These are phyloP conservation scores for Neocucurbitaria cava DNA, from an alignment of 2,329 filamentous ascomycete genomes.

Conservation along the genomic window DNA sequence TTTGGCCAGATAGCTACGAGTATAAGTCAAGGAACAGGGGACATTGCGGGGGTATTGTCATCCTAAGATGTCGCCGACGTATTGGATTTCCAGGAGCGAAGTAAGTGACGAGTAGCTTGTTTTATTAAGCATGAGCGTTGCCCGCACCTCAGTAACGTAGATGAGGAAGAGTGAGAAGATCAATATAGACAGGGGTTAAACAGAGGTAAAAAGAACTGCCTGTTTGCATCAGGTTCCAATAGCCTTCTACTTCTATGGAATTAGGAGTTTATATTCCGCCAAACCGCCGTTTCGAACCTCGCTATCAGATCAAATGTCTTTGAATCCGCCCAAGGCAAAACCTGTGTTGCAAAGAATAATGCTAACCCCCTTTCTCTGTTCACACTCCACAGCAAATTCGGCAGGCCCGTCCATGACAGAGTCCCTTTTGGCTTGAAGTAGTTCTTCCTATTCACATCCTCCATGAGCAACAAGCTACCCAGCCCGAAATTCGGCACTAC, in stretches of 20 bases:
- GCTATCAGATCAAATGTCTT: slow-evolving; percentile 17
- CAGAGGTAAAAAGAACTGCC: no score
- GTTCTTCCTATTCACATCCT: slow-evolving; percentile 22
- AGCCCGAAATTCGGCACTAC: slow-evolving; percentile 22
- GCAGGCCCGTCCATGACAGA: slow-evolving; percentile 31
- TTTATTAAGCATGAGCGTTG: no score
- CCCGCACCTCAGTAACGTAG: no score
- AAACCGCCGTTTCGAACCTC: slow-evolving; percentile 33
- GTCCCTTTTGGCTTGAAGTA: slow-evolving; percentile 30
- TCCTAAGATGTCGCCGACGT: no score
- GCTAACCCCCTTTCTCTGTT: slow-evolving; percentile 32
- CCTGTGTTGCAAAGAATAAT: slow-evolving; percentile 30
- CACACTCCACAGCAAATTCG: slow-evolving; percentile 29
- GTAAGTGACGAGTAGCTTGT: no score
- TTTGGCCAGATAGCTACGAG: no score
- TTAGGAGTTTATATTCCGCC: slow-evolving; percentile 13
- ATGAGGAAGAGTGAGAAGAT: no score
- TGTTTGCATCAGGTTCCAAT: not conserved
- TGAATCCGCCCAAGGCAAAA: slow-evolving; percentile 28
- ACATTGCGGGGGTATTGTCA: no score
- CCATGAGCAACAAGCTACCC: slow-evolving; percentile 21
- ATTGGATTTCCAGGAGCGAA: no score
- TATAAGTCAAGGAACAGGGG: not conserved
- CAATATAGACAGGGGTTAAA: not conserved
- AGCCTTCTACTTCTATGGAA: not conserved